These are phyloP conservation scores for Gossypium schwendimanii DNA, from an alignment of 441 rosid genomes.

Conservation along the genomic window DNA sequence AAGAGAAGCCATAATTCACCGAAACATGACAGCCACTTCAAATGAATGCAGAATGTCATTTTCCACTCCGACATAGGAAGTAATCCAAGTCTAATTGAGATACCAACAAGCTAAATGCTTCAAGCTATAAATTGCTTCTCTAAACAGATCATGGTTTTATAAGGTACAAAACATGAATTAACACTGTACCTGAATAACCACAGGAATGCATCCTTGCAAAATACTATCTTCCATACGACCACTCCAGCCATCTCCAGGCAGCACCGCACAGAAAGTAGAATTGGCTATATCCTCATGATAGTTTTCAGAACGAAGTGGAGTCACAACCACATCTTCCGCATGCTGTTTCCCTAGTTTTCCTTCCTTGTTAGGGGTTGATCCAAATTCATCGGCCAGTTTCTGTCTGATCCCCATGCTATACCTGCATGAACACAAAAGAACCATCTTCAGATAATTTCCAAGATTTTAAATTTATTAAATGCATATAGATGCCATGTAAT, in stretches of 20 bases:
- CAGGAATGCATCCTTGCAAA: slow-evolving; percentile 95
- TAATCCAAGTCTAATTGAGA: not conserved
- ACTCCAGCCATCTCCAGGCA: slow-evolving; percentile 99
- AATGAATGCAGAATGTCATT: not conserved
- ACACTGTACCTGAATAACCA: slow-evolving; percentile 74
- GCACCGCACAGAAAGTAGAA: slow-evolving; percentile 82
- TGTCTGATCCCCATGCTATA: slow-evolving; percentile 98
- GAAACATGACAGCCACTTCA: not conserved
- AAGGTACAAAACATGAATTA: not conserved
- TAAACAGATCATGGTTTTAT: not conserved
- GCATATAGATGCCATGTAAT: not conserved
- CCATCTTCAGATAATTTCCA: slow-evolving; percentile 8
- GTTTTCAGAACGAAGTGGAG: slow-evolving; percentile 49
- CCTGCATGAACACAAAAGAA: slow-evolving; percentile 35
- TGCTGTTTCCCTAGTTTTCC: slow-evolving; percentile 90
- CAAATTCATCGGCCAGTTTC: slow-evolving; percentile 83
- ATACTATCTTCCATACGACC: slow-evolving; percentile 99
- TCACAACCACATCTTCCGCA: slow-evolving; percentile 66
- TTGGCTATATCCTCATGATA: slow-evolving; percentile 68
- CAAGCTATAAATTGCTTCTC: not conserved
- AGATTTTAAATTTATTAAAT: not conserved
- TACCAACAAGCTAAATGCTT: not conserved
- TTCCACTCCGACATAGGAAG: not conserved
- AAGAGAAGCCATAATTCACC: not conserved
- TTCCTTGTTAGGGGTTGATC: slow-evolving; percentile 82